phyloP scores from a whole-genome alignment of 768 basidiomycete genomes.

The Boletus subparvulus region DNA sequence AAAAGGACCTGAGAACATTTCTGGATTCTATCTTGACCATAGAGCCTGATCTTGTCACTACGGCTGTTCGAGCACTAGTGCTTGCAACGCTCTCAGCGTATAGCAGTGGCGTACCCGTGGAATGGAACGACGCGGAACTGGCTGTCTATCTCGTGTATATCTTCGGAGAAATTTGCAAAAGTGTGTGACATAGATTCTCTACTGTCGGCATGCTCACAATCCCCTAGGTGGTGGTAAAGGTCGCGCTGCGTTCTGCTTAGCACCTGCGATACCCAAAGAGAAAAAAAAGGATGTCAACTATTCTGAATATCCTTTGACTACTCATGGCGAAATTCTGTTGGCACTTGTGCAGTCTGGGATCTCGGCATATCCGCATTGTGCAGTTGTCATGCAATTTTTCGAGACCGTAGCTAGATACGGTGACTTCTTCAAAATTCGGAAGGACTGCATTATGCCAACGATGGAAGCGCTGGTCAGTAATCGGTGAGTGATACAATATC shows the following conservation, averaged over 20 bases:
- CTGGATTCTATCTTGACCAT: conserved; percentile 85
- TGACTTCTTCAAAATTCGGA: conserved; percentile 95
- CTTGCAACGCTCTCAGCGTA: conserved; percentile 73
- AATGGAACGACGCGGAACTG: conserved; percentile 94
- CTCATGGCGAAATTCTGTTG: conserved; percentile 87
- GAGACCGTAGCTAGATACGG: conserved; percentile 90
- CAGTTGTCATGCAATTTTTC: conserved; percentile 88
- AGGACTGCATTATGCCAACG: conserved; percentile 82
- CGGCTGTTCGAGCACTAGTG: conserved; percentile 70
- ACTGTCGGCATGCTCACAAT: conserved; percentile 2
- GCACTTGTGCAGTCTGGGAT: conserved; percentile 83
- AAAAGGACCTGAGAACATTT: conserved; percentile 79
- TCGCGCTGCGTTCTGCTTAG: conserved; percentile 81
- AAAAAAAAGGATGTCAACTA: conserved; percentile 68
- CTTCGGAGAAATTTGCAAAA: conserved; percentile 90
- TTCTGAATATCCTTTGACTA: conserved; percentile 79
- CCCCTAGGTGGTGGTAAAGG: conserved; percentile 72
- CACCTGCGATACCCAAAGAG: conserved; percentile 67
- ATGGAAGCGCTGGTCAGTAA: conserved; percentile 84
- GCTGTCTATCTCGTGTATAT: conserved; percentile 92
- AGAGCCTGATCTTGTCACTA: conserved; percentile 82
- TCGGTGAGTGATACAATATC: conserved; percentile 50
- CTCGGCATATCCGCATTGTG: conserved; percentile 76
- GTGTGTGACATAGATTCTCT: conserved; percentile 42
- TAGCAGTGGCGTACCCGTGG: conserved; percentile 54